These are phyloP conservation scores for Phylloporus sp. DNA, from an alignment of 768 basidiomycete species.

Conservation along the genomic window DNA sequence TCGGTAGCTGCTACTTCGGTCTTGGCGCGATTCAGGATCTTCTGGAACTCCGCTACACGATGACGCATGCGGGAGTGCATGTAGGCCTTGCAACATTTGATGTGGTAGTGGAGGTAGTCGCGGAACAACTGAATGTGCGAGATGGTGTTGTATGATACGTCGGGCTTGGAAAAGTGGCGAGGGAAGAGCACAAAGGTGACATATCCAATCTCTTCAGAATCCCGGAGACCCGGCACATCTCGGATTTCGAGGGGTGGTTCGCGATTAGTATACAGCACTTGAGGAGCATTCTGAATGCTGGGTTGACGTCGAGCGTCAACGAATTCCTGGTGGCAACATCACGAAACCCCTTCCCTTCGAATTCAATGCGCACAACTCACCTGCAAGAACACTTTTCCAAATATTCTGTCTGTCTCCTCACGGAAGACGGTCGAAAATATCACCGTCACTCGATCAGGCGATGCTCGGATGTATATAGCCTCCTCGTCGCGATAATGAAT, in stretches of 20 bases:
- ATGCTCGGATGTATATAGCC: constrained; percentile 92
- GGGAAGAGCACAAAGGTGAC: constrained; percentile 98
- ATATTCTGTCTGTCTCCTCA: constrained; percentile 95
- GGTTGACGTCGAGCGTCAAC: constrained; percentile 95
- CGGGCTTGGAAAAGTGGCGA: constrained; percentile 79
- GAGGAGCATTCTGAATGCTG: constrained; percentile 92
- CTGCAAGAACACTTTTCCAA: constrained; percentile 98
- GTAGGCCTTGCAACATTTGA: constrained; percentile 98
- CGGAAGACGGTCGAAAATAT: constrained; percentile 96
- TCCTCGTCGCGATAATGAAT: constrained; percentile 96
- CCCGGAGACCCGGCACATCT: constrained; percentile 73
- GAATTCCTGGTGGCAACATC: constrained; percentile 66
- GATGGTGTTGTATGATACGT: constrained; percentile 70
- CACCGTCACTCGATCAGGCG: constrained; percentile 92
- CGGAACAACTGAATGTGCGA: constrained; percentile 96
- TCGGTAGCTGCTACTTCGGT: constrained; percentile 79
- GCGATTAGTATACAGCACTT: constrained; percentile 90
- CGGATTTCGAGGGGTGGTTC: constrained; percentile 97
- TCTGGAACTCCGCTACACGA: constrained; percentile 92
- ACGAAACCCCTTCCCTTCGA: background rate
- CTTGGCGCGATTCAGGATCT: constrained; percentile 93
- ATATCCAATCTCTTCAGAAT: constrained; percentile 88
- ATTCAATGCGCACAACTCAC: constrained; percentile 36
- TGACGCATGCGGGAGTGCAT: constrained; percentile 97
- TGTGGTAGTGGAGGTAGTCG: constrained; percentile 98